These are phyloP conservation scores for Tephrocybe sp. DNA, from an alignment of 768 basidiomycete species.

Conservation along the genomic window DNA sequence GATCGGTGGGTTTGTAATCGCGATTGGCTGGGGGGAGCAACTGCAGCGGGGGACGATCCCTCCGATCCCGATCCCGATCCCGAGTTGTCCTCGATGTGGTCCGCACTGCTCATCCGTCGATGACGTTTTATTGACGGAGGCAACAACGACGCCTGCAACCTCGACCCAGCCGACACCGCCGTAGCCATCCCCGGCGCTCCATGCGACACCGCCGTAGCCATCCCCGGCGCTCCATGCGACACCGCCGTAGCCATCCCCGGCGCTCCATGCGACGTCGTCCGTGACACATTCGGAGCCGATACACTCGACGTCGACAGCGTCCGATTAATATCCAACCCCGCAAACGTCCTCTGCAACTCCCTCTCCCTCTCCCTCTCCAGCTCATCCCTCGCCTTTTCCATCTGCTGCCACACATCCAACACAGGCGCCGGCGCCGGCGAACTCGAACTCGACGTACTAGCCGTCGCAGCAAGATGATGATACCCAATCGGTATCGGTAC, in stretches of 20 bases:
- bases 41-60: too few species aligned
- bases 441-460: slow-evolving; percentile 9
- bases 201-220: slow-evolving; percentile 4
- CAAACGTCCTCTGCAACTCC: slow-evolving; percentile 10
- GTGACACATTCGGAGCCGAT: slow-evolving; percentile 7
- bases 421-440: slow-evolving; percentile 28
- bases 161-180: slow-evolving; percentile 9
- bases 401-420: slow-evolving; percentile 27
- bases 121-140: too few species aligned
- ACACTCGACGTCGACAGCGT: slow-evolving; percentile 6
- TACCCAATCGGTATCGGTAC: slow-evolving; percentile 10
- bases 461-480: slow-evolving; percentile 10
- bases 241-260: slow-evolving; percentile 7
- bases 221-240: slow-evolving; percentile 9
- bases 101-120: too few species aligned
- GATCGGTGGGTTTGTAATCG: too few species aligned
- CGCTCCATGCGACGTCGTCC: slow-evolving; percentile 14
- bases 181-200: slow-evolving; percentile 9
- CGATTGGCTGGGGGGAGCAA: too few species aligned
- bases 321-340: slow-evolving; percentile 8
- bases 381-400: slow-evolving; percentile 6
- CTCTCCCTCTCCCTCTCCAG: slow-evolving; percentile 7
- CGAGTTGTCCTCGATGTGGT: too few species aligned
- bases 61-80: too few species aligned
- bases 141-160: slow-evolving; percentile 12